Evolutionary conservation across 306 rosid genomes (phyloP).

Genomic region (Urtica urens): DNA sequence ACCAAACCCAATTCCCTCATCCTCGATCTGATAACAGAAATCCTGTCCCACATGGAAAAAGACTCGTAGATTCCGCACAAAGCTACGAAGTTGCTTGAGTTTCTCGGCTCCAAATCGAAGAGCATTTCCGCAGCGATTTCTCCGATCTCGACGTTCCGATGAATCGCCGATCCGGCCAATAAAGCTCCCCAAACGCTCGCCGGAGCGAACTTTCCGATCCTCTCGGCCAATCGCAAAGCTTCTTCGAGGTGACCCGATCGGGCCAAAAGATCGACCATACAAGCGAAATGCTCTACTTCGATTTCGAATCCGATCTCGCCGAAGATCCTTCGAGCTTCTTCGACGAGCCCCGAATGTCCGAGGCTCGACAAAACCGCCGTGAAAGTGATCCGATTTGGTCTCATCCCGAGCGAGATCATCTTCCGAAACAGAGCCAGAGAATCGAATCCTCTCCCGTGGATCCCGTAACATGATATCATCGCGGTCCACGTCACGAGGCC

Average conservation of each 20-base stretch:
- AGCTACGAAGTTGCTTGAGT: slow-evolving; percentile 56
- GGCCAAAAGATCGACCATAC: slow-evolving; percentile 60
- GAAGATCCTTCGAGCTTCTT: slow-evolving; percentile 51
- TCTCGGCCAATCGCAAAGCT: slow-evolving; percentile 36
- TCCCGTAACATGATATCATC: slow-evolving; percentile 58
- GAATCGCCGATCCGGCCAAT: slow-evolving; percentile 58
- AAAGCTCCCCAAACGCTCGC: slow-evolving; percentile 75
- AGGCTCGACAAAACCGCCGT: slow-evolving; percentile 56
- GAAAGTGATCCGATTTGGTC: slow-evolving; percentile 46
- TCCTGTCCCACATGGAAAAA: slow-evolving; percentile 19
- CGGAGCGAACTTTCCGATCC: slow-evolving; percentile 23
- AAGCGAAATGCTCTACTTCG: slow-evolving; percentile 57
- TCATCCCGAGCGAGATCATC: slow-evolving; percentile 34
- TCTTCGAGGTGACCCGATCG: slow-evolving; percentile 49
- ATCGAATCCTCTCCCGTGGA: slow-evolving; percentile 59
- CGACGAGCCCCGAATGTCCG: slow-evolving; percentile 49
- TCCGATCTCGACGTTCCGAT: slow-evolving; percentile 57
- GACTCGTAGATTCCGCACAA: slow-evolving; percentile 44
- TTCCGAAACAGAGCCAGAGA: slow-evolving; percentile 36
- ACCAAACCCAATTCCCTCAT: slow-evolving; percentile 43
- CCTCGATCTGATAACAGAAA: slow-evolving; percentile 31
- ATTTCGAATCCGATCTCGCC: slow-evolving; percentile 36
- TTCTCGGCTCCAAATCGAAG: slow-evolving; percentile 51
- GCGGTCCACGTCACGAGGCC: slow-evolving; percentile 62
- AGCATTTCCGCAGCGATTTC: slow-evolving; percentile 52